Conservation (phyloP, 2,329 filamentous ascomycete genomes). For the Spiromastix sp. region DNA sequence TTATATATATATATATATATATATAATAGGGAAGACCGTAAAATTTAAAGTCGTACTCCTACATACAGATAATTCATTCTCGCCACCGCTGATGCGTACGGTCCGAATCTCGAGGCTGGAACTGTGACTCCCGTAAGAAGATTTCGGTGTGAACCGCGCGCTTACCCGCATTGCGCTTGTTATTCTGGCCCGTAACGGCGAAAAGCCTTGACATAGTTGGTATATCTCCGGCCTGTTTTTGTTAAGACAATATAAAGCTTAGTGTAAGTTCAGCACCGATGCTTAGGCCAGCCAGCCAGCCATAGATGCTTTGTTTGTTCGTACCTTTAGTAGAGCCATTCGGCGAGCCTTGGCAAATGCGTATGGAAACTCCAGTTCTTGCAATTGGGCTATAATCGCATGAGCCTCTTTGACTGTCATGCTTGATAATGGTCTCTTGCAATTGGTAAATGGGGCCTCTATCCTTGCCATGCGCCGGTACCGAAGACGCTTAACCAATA, state of each 20-base stretch:
- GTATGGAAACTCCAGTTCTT: slow-evolving; percentile 24
- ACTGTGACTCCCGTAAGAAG: slow-evolving; percentile 33
- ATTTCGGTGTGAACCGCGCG: slow-evolving; percentile 39
- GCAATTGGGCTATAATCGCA: slow-evolving; percentile 18
- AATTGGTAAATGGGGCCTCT: no score
- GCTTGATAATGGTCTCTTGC: slow-evolving; percentile 18
- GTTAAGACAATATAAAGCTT: no score
- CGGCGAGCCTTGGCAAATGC: slow-evolving; percentile 18
- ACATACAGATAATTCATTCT: slow-evolving; percentile 54
- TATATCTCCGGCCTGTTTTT: slow-evolving; percentile 37
- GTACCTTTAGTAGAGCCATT: slow-evolving; percentile 20
- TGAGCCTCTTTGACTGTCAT: slow-evolving; percentile 24
- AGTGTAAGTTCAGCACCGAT: no score
- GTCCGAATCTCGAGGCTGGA: slow-evolving; percentile 26
- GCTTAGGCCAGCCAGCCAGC: no score
- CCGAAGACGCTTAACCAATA: no score
- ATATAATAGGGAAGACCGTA: no score
- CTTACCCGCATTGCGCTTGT: slow-evolving; percentile 33
- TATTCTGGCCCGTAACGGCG: slow-evolving; percentile 36
- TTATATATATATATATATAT: no score
- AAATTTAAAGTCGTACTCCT: no score
- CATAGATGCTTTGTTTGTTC: no score
- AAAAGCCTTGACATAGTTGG: slow-evolving; percentile 40
- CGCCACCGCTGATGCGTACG: slow-evolving; percentile 39
- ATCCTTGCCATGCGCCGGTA: no score